These are phyloP conservation scores for Lichtheimia ramosa DNA, from an alignment of 371 early-diverging fungal genomes.

Conservation along the genomic window DNA sequence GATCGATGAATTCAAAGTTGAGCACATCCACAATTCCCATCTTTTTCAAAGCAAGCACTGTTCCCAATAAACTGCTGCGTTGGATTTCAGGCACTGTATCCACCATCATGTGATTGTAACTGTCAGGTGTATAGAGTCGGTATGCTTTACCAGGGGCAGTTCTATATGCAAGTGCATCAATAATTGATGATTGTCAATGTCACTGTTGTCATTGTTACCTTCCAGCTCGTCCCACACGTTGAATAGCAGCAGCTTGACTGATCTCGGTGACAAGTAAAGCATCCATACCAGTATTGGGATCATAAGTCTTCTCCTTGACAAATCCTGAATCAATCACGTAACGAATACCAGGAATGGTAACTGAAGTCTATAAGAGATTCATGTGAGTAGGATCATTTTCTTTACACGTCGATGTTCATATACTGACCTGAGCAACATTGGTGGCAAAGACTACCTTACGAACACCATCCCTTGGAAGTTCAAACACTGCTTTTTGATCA, in stretches of 20 bases:
- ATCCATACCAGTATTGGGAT: constrained; percentile 82
- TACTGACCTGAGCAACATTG: constrained; percentile 97
- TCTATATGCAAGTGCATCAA: constrained; percentile 12
- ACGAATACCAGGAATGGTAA: constrained; percentile 89
- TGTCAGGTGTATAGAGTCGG: constrained; percentile 90
- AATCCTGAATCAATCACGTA: constrained; percentile 95
- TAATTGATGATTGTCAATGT: not conserved
- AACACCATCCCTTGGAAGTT: constrained; percentile 74
- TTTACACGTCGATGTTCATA: too few species aligned
- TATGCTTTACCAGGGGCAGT: constrained; percentile 91
- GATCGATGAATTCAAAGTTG: constrained; percentile 96
- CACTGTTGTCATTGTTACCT: constrained; percentile 50
- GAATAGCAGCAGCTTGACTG: constrained; percentile 91
- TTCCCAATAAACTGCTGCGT: constrained; percentile 87
- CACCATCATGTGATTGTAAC: constrained; percentile 79
- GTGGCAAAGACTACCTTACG: constrained; percentile 98
- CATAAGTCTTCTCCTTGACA: constrained; percentile 86
- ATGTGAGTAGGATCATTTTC: not conserved
- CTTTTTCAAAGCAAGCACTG: constrained; percentile 87
- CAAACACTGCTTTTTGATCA: constrained; percentile 92
- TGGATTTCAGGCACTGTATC: constrained; percentile 96
- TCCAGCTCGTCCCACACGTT: constrained; percentile 98
- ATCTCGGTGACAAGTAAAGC: constrained; percentile 81
- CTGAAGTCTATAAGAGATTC: constrained; percentile 38
- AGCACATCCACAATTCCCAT: constrained; percentile 92